These are phyloP conservation scores for Penicillium coprophilum DNA, from an alignment of 495 filamentous ascomycete species.

Conservation along the genomic window DNA sequence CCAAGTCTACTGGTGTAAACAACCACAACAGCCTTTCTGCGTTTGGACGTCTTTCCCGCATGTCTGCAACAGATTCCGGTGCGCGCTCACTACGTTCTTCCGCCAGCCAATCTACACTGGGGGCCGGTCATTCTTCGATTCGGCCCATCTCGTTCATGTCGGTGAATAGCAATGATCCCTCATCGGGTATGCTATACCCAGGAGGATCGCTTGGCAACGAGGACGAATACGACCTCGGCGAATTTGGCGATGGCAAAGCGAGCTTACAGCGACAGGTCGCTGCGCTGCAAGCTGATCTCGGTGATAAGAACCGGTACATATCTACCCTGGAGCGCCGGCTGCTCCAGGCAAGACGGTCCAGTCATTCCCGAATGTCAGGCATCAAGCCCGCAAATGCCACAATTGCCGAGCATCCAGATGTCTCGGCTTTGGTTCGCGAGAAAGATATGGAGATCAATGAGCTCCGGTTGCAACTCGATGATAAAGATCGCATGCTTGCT, in stretches of 20 bases:
- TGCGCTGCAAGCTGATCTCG: slow-evolving; percentile 87
- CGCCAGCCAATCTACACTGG: slow-evolving; percentile 64
- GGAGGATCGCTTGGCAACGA: slow-evolving; percentile 41
- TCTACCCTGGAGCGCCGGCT: slow-evolving; percentile 87
- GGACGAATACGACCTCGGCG: slow-evolving; percentile 75
- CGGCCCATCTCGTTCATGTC: slow-evolving; percentile 68
- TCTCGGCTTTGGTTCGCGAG: slow-evolving; percentile 69
- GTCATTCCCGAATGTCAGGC: slow-evolving; percentile 80
- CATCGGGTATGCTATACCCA: slow-evolving; percentile 40
- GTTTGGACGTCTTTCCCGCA: slow-evolving; percentile 66
- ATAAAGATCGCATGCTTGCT: slow-evolving; percentile 91
- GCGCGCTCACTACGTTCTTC: slow-evolving; percentile 69
- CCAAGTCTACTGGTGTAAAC: slow-evolving; percentile 94
- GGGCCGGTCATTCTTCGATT: slow-evolving; percentile 53
- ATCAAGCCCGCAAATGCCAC: slow-evolving; percentile 57
- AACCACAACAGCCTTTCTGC: slow-evolving; percentile 66
- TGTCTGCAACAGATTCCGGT: slow-evolving; percentile 51
- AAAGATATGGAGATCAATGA: slow-evolving; percentile 94
- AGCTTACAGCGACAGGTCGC: slow-evolving; percentile 76
- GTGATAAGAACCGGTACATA: slow-evolving; percentile 96
- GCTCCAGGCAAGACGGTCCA: slow-evolving; percentile 86
- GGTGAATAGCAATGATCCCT: slow-evolving; percentile 40
- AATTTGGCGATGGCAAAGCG: slow-evolving; percentile 86
- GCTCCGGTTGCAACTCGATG: slow-evolving; percentile 83
- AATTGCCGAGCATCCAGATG: slow-evolving; percentile 63